Percentiles rank a stretch among this genome's conserved stretches.
These are phyloP conservation scores for Moniliella sp. DNA, from an alignment of 1,284 basidiomycete species.

Conservation along the genomic window DNA sequence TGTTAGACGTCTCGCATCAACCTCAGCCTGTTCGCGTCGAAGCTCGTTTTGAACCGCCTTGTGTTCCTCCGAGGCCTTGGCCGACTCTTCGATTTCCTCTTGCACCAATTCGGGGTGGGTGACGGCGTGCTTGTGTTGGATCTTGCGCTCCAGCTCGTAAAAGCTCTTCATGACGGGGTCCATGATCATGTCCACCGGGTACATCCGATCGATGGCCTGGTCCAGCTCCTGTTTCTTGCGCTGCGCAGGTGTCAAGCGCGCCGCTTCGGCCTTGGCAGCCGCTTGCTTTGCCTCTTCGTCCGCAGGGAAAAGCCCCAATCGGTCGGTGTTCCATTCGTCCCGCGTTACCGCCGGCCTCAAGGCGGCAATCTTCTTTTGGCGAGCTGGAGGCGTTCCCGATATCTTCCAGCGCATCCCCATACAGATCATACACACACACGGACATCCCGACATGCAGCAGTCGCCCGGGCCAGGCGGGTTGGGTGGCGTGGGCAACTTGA, in stretches of 20 bases:
- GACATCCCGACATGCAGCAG: slow-evolving; percentile 44
- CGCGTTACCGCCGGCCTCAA: slow-evolving; percentile 40
- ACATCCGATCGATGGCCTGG: slow-evolving; percentile 9
- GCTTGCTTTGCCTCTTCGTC: background rate
- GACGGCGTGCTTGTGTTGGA: slow-evolving; percentile 17
- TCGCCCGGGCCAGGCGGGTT: slow-evolving; percentile 29
- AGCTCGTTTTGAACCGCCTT: no score
- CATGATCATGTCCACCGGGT: slow-evolving; percentile 9
- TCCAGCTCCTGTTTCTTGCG: slow-evolving; percentile 16
- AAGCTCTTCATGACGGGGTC: slow-evolving; percentile 28
- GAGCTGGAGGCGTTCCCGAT: slow-evolving; percentile 45
- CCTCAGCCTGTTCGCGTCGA: no score
- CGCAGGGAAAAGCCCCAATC: slow-evolving; percentile 31
- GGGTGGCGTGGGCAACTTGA: slow-evolving; percentile 5
- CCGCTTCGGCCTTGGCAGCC: slow-evolving; percentile 8
- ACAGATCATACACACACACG: slow-evolving; percentile 65
- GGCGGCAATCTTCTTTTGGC: slow-evolving; percentile 41
- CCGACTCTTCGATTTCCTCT: no score
- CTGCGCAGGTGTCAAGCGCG: slow-evolving; percentile 7
- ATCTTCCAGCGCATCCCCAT: slow-evolving; percentile 53
- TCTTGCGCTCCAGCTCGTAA: slow-evolving; percentile 20
- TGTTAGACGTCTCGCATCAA: no score
- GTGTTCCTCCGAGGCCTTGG: no score
- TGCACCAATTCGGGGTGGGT: no score
- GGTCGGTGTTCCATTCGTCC: slow-evolving; percentile 46